These are phyloP conservation scores for Aspergillus sp. DNA, from an alignment of 2,329 filamentous ascomycete species.

Conservation along the genomic window DNA sequence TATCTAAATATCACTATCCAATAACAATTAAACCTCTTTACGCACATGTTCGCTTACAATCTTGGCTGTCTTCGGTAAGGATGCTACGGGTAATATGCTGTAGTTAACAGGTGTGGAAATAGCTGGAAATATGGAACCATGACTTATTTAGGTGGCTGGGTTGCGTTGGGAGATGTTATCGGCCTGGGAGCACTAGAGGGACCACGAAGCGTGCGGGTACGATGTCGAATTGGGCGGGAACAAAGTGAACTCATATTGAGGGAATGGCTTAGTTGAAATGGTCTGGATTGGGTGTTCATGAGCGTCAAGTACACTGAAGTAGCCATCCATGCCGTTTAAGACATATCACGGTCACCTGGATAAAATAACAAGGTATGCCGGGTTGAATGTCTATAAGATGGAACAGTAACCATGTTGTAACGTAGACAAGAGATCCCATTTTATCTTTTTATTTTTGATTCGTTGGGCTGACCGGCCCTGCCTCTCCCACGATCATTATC, in stretches of 20 bases:
- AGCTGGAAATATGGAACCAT: not conserved
- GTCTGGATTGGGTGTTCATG: conserved; percentile 37
- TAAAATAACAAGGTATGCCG: conserved; percentile 21
- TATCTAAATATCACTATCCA: too few species aligned
- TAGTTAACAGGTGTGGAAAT: too few species aligned
- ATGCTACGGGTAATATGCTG: too few species aligned
- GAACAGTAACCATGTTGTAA: conserved; percentile 29
- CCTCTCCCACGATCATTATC: conserved; percentile 42
- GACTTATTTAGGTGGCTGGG: not conserved
- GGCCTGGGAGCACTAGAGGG: not conserved
- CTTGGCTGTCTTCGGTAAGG: too few species aligned
- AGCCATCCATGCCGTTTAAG: conserved; percentile 29
- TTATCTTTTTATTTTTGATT: conserved; percentile 40
- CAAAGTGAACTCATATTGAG: not conserved
- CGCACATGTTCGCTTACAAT: too few species aligned
- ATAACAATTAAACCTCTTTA: too few species aligned
- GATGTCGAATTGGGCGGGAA: not conserved
- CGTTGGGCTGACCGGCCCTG: conserved; percentile 39
- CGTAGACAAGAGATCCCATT: conserved; percentile 28
- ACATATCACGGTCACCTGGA: conserved; percentile 25
- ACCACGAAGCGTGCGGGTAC: not conserved
- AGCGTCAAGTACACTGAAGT: conserved; percentile 35
- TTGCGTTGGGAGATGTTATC: too few species aligned
- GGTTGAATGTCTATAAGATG: conserved; percentile 25
- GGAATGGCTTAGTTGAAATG: conserved; percentile 23